Base-by-base conservation (phyloP, 371 early-diverging fungal species). In the Entomophthora muscae region DNA sequence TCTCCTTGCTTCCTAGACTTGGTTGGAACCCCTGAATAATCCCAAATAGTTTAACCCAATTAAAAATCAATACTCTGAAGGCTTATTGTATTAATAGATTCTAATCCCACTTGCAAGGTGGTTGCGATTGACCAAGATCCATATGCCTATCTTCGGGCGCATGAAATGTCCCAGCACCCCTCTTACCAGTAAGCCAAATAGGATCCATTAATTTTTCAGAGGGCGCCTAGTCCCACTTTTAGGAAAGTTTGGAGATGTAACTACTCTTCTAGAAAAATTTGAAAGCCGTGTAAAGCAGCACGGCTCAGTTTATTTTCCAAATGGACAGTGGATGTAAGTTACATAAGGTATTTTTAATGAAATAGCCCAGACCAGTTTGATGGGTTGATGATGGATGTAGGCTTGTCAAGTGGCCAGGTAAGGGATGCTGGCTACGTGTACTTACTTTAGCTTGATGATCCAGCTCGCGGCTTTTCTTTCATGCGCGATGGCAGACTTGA, bases 51-150 rank as follows among this genome's bases (percentile, higher is more conserved):
- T n/a, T n/a, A n/a, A n/a, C n/a, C n/a, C n/a, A n/a, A n/a, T n/a
- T n/a, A n/a, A n/a, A n/a, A n/a, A n/a, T n/a, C n/a, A n/a, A n/a
- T n/a, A n/a, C n/a, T n/a, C n/a, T n/a, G n/a, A n/a, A n/a, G n/a
- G n/a, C n/a, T n/a, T n/a, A n/a, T n/a, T n/a, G n/a, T n/a, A n/a
- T 5, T 17, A 17, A 42, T 33, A 53, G 28, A 53, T n/a, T 63
- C 77, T 77, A 81, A 61, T 67, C 67, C 2, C 75, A 73, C 78
- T 64, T 81, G 82, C 63, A 72, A 71, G 30, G 86, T 88, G 1
- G 73, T 86, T 12, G 86, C 85, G 1, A 64, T 89, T 13, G 89
- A 89, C 64, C 83, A 81, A 64, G 89, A 89, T 64, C 86, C 86
- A 1, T 66, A 65, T 2, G 86, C 86, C 0, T 74, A 80, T 52